Conservation (phyloP, 1,139 yeast genomes). For the Pichia sp. region DNA sequence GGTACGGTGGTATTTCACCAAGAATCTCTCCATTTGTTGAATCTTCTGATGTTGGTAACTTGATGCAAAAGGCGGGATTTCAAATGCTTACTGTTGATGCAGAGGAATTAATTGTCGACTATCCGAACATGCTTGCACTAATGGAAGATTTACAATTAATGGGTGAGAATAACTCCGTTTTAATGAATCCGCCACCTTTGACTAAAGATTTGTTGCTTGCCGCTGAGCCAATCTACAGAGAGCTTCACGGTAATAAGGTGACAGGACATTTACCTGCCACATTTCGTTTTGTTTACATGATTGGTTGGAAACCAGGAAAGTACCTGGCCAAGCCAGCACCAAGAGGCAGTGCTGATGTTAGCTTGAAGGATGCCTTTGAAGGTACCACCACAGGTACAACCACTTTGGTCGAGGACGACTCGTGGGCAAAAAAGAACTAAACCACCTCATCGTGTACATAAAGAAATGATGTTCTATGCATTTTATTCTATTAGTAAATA, state of each 20-base stretch:
- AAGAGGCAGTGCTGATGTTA: slow-evolving; percentile 65
- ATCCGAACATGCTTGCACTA: slow-evolving; percentile 63
- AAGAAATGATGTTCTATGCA: too few relatives aligned
- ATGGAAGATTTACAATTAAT: slow-evolving; percentile 67
- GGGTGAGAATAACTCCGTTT: slow-evolving; percentile 80
- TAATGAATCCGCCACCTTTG: slow-evolving; percentile 46
- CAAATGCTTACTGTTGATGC: slow-evolving; percentile 77
- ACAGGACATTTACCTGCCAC: slow-evolving; percentile 53
- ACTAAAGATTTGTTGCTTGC: slow-evolving; percentile 65
- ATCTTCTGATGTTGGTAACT: slow-evolving; percentile 66
- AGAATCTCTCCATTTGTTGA: slow-evolving; percentile 77
- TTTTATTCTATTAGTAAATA: too few relatives aligned
- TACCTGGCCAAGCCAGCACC: slow-evolving; percentile 65
- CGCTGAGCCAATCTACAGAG: slow-evolving; percentile 66
- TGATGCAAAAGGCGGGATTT: slow-evolving; percentile 71
- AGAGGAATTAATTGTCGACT: slow-evolving; percentile 78
- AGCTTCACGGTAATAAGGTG: slow-evolving; percentile 56
- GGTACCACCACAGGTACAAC: slow-evolving; percentile 12
- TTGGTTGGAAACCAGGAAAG: slow-evolving; percentile 77
- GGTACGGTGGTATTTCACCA: slow-evolving; percentile 75
- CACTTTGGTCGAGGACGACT: slow-evolving; percentile 17
- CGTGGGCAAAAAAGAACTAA: neutral
- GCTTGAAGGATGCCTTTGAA: slow-evolving; percentile 52
- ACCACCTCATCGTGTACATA: too few relatives aligned
- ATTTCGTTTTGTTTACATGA: slow-evolving; percentile 70